Evolutionary conservation across 495 filamentous ascomycete genomes (phyloP).

Genomic region (Thozetella sp.): DNA sequence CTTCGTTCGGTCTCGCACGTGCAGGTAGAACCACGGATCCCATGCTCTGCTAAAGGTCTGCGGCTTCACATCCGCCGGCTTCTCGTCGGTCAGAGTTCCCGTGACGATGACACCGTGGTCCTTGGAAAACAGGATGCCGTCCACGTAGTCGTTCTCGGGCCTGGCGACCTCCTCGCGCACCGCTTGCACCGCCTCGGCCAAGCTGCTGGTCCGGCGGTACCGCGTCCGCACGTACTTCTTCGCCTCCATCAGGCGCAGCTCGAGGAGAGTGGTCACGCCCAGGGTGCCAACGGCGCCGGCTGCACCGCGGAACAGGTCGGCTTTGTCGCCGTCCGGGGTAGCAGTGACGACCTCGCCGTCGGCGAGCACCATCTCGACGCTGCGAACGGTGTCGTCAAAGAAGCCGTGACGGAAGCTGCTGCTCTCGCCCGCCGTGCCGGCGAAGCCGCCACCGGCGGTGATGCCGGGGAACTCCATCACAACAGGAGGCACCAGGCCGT

Average conservation of each 20-base stretch:
- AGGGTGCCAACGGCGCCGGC: constrained; percentile 59
- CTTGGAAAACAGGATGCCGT: constrained; percentile 51
- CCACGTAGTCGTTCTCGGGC: constrained; percentile 38
- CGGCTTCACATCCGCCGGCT: constrained; percentile 19
- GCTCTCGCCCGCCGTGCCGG: constrained; percentile 63
- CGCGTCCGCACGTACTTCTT: constrained; percentile 56
- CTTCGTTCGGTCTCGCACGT: constrained; percentile 35
- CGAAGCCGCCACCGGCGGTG: constrained; percentile 64
- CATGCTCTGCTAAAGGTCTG: constrained; percentile 45
- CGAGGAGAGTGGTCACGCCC: constrained; percentile 56
- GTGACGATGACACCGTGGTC: constrained; percentile 54
- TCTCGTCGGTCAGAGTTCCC: constrained; percentile 49
- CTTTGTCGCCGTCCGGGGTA: constrained; percentile 25
- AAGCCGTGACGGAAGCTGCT: constrained; percentile 60
- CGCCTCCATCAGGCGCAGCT: constrained; percentile 54
- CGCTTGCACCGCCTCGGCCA: constrained; percentile 38
- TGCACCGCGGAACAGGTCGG: constrained; percentile 57
- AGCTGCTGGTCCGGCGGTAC: constrained; percentile 49
- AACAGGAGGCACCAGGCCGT: constrained; percentile 57
- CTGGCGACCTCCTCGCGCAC: constrained; percentile 27
- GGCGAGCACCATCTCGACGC: constrained; percentile 62
- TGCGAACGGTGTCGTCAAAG: constrained; percentile 55
- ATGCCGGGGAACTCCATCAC: constrained; percentile 68
- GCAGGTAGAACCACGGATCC: constrained; percentile 58
- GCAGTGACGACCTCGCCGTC: constrained; percentile 49